Evolutionary conservation across 2,329 filamentous ascomycete genomes (phyloP).

Genomic region (Colletotrichum noveboracense): DNA sequence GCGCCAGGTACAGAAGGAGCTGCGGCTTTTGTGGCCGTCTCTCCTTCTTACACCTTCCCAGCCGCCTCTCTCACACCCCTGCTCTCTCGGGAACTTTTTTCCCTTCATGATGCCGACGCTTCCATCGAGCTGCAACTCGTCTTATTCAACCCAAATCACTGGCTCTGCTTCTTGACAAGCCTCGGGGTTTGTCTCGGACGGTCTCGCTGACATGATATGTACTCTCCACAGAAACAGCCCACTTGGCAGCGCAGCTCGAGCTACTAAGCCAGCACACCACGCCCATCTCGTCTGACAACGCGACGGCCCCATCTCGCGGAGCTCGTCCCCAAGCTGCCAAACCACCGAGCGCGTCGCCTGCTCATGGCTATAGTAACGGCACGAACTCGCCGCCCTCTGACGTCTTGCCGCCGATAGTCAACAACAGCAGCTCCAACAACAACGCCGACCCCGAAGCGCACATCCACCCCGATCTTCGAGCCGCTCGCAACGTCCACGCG

Average conservation of each 20-base stretch:
- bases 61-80: neutral
- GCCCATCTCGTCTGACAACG: slow-evolving; percentile 33
- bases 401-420: slow-evolving; percentile 35
- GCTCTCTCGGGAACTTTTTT: neutral
- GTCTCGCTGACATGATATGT: slow-evolving; percentile 19
- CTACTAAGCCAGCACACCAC: slow-evolving; percentile 44
- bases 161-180: neutral
- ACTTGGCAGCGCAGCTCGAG: slow-evolving; percentile 49
- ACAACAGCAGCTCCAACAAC: slow-evolving; percentile 26
- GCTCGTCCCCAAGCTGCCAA: slow-evolving; percentile 32
- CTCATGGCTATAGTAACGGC: slow-evolving; percentile 50
- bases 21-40: neutral
- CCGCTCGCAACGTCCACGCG: slow-evolving; percentile 23
- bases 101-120: neutral
- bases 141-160: neutral
- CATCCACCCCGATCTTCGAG: slow-evolving; percentile 55
- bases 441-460: slow-evolving; percentile 45
- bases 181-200: neutral
- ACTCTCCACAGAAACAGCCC: slow-evolving; percentile 25
- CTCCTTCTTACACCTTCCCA: neutral
- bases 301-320: slow-evolving; percentile 26
- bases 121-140: neutral
- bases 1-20: neutral
- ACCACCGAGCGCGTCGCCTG: slow-evolving; percentile 34
- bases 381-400: slow-evolving; percentile 39